A percentile compares a stretch with the other conserved stretches of the same genome.
Evolutionary conservation across 495 filamentous ascomycete genomes (phyloP).

Genomic region (Aspergillus campestris): DNA sequence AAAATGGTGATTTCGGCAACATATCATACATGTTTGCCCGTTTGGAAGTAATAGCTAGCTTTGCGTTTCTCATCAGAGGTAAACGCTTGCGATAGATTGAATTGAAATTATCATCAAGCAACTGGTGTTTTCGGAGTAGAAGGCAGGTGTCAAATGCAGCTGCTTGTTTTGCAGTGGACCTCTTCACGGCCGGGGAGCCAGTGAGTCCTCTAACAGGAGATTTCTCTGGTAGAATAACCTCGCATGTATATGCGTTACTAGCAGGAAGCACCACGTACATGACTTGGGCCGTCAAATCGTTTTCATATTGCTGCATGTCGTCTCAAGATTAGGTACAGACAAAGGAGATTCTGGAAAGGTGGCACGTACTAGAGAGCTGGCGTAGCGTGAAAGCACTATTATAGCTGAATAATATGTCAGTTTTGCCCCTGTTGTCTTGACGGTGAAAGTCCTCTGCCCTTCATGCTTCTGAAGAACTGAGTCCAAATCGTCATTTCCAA

Average conservation of each 20-base stretch:
- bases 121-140: constrained; percentile 52
- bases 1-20: constrained; percentile 70
- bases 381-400: constrained; percentile 55
- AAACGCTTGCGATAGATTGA: constrained; percentile 66
- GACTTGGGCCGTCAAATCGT: constrained; percentile 44
- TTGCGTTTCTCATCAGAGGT: constrained; percentile 82
- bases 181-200: constrained; percentile 53
- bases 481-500: constrained; percentile 53
- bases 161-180: constrained; percentile 75
- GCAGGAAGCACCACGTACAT: constrained; percentile 53
- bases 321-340: constrained; percentile 3
- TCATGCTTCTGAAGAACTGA: constrained; percentile 47
- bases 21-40: constrained; percentile 67
- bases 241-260: constrained; percentile 61
- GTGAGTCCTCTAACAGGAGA: constrained; percentile 62
- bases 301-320: constrained; percentile 45
- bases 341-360: constrained; percentile 1
- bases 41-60: constrained; percentile 72
- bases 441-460: constrained; percentile 47
- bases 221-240: constrained; percentile 70
- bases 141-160: constrained; percentile 85
- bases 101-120: constrained; percentile 64
- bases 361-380: constrained; percentile 43
- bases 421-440: constrained; percentile 64
- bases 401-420: constrained; percentile 71